Conservation (phyloP, 2,329 filamentous ascomycete genomes). For the Fonsecaea nubica region DNA sequence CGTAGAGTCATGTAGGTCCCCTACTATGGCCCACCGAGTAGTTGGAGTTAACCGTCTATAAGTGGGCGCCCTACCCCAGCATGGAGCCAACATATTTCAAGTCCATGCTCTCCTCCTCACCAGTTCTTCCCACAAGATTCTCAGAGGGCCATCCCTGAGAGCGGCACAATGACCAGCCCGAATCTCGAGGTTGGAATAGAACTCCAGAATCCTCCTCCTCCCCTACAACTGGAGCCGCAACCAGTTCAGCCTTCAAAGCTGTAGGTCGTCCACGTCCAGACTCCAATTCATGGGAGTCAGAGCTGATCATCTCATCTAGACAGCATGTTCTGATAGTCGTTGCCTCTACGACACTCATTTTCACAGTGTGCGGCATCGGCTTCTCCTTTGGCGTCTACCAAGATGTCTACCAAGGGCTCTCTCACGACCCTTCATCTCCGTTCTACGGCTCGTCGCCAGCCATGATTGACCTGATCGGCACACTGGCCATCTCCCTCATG, state of each 20-base stretch:
- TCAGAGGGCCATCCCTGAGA: neutral
- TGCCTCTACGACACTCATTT: conserved; percentile 1
- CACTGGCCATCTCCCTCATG: conserved; percentile 47
- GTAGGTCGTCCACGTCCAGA: neutral
- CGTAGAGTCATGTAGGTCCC: too few relatives aligned
- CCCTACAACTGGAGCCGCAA: neutral
- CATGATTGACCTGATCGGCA: conserved; percentile 50
- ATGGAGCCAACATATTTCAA: too few relatives aligned
- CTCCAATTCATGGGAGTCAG: neutral
- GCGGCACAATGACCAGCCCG: neutral
- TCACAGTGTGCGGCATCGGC: conserved; percentile 38
- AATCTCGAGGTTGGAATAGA: neutral
- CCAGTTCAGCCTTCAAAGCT: neutral
- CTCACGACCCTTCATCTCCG: conserved; percentile 41
- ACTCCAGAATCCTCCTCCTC: neutral
- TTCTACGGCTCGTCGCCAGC: conserved; percentile 48
- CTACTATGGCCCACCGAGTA: too few relatives aligned
- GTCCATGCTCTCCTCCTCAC: too few relatives aligned
- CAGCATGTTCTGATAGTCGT: neutral
- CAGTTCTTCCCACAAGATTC: too few relatives aligned
- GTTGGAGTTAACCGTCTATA: too few relatives aligned
- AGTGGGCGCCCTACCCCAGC: too few relatives aligned
- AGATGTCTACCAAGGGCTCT: conserved; percentile 43
- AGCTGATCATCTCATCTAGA: neutral
- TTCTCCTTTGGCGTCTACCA: conserved; percentile 49